Evolutionary conservation across 2,329 filamentous ascomycete genomes (phyloP), one percentile per base, ranked within the genome.

Genomic region (Fusarium decemcellulare): DNA sequence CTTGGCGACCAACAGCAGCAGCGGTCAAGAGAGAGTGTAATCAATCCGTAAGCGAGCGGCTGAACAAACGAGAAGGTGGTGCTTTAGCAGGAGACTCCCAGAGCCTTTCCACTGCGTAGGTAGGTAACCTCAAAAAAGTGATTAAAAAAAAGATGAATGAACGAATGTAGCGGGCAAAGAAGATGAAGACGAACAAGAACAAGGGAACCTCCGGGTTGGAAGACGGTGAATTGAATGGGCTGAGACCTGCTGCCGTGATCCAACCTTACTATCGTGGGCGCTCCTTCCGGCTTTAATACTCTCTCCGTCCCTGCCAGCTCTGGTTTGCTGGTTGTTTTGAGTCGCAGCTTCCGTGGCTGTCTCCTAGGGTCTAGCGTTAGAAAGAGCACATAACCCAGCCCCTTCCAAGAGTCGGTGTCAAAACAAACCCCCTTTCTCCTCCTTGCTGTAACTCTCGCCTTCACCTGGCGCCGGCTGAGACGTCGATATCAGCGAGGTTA

Each of bases 281-380:
- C 52, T 70, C 63, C 52, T 47, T 23, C 47, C 53, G 30, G 56
- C 47, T 70, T 70, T 67, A 70, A 70, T 70, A 70, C 67, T 67
- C 54, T 67, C 29, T 54, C 32, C 10, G 34, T 55, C 37, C 18
- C 51, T 59, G 58, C 52, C 64, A 67, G 30, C 43, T 34, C 27
- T 40, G 36, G 47, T 12, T 15, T 30, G 52, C 36, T 43, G 52
- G 52, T 36, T 36, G 52, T 64, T 66, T 34, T 67, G 54, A 64
- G 54, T 67, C 53, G 56, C 43, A 55, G 58, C 53, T 54, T 67
- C 61, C 58, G 56, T 59, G 52, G 44, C 40, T 61, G 67, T 50
- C 50, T 43, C 48, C 52, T 47, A 59, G 57, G 66, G 63, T 63
- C 44, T 42, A 59, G 52, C 36, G 57, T 63, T 44, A 47, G 44